Percentiles rank a stretch among this genome's conserved stretches.
These are phyloP conservation scores for Excoecaria agallocha DNA, from an alignment of 345 rosid genomes.

Conservation along the genomic window DNA sequence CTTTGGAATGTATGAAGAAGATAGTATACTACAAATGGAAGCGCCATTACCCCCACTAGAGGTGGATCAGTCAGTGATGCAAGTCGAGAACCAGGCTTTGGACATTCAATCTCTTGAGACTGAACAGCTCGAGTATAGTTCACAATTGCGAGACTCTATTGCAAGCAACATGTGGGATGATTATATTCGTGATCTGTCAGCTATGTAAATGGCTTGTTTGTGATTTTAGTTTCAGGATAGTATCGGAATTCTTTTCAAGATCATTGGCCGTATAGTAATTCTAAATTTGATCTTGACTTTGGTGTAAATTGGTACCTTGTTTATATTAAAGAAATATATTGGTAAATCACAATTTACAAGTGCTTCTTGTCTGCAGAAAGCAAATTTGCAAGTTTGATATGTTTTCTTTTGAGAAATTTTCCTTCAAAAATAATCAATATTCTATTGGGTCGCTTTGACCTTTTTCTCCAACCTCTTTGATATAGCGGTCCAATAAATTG, in stretches of 20 bases:
- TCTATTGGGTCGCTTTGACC: too few species aligned
- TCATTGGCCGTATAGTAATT: constrained; percentile 5
- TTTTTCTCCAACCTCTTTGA: too few species aligned
- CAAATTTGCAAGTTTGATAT: too few species aligned
- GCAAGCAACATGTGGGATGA: constrained; percentile 69
- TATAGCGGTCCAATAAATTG: too few species aligned
- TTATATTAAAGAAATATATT: constrained; percentile 22
- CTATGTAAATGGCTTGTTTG: constrained; percentile 37
- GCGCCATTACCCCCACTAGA: constrained; percentile 37
- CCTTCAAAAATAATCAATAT: too few species aligned
- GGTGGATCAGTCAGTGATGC: constrained; percentile 36
- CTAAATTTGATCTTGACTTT: constrained; percentile 21
- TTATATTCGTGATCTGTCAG: constrained; percentile 45
- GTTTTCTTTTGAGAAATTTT: too few species aligned
- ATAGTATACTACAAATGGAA: constrained; percentile 33
- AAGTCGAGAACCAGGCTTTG: constrained; percentile 34
- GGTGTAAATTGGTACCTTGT: constrained; percentile 32
- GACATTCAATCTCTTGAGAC: constrained; percentile 33
- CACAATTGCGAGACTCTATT: constrained; percentile 62
- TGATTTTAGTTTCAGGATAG: constrained; percentile 26
- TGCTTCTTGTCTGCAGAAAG: too few species aligned
- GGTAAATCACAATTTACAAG: not conserved
- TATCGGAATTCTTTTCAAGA: constrained; percentile 24
- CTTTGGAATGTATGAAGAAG: constrained; percentile 53
- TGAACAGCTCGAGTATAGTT: constrained; percentile 42